Base-by-base conservation (phyloP, 345 rosid species). In the Rhodamnia argentea region DNA sequence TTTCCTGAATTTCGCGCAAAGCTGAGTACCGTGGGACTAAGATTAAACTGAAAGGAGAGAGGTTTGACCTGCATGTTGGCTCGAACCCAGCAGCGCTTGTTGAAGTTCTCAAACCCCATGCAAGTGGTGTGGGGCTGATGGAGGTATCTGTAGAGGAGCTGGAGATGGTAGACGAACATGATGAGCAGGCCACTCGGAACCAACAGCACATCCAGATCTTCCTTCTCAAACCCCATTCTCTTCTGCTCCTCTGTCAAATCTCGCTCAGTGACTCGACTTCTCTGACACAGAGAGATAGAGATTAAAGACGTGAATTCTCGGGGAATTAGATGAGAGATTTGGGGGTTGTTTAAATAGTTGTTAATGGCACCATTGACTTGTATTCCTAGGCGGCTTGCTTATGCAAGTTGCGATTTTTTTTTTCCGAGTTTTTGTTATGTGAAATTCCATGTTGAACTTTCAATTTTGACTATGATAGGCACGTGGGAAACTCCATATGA, bases 21-120 rank as follows among this genome's bases (percentile, higher is more conserved):
- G 81, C 81, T 37, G 47, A 32, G 27, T 13, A 7, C 11, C 42
- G 12, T 52, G 78, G 78, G 52, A 78, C 51, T 84, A 56, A 78
- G 59, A 85, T 40, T 47, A 47, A 55, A 58, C 58, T 24, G 86
- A 85, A 18, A 70, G 78, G 81, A 37, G 23, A 5, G 81, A 37
- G 47, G 37, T 54, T 81, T 84, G 58, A 87, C 96, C 98, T 92
- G 89, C 93, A 95, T 90, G 54, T 94, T 86, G 70, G 93, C 90
- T 64, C 91, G 91, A 78, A 95, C 97, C 98, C 97, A 96, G 89
- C 93, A 93, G 91, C 91, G 90, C 89, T 90, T 95, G 83, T 93
- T 94, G 47, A 91, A 89, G 93, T 94, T 96, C 88, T 94, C 96
- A 70, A 93, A 90, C 86, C 99, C 99, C 52, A 92, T 87, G 59